Evolutionary conservation across 176 grass and related monocot genomes (phyloP).

Genomic region (Alopecurus myosuroides): DNA sequence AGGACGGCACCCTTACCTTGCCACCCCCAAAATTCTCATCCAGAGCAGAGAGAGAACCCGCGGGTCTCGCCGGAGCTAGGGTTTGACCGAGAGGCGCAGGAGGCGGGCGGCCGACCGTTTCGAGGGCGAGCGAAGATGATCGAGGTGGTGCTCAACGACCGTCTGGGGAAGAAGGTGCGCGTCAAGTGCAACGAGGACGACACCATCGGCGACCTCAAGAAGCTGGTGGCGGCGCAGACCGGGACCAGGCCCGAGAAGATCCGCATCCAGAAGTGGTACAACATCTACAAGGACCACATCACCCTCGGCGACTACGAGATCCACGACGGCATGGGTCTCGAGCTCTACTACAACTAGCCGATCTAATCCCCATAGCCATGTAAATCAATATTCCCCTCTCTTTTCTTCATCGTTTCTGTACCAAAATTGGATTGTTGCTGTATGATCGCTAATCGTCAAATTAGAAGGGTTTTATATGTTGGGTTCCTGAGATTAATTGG

Average conservation of each 20-base stretch:
- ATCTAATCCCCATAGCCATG: not conserved
- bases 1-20: not conserved
- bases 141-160: constrained; percentile 97
- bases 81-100: not conserved
- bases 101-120: not conserved
- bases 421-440: not conserved
- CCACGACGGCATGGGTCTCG: constrained; percentile 98
- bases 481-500: not conserved
- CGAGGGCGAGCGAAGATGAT: constrained; percentile 61
- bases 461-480: not conserved
- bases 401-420: not conserved
- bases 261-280: constrained; percentile 99
- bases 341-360: constrained; percentile 96
- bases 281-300: constrained; percentile 99
- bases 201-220: constrained; percentile 99
- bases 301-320: constrained; percentile 98
- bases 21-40: not conserved
- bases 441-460: not conserved
- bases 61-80: constrained; percentile 5
- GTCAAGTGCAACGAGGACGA: constrained; percentile 99
- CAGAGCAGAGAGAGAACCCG: not conserved
- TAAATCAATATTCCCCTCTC: not conserved
- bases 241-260: constrained; percentile 94
- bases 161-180: constrained; percentile 96
- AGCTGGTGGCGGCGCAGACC: constrained; percentile 98